Conservation (phyloP, 2,329 filamentous ascomycete genomes). For the Fusarium phyllophilum region DNA sequence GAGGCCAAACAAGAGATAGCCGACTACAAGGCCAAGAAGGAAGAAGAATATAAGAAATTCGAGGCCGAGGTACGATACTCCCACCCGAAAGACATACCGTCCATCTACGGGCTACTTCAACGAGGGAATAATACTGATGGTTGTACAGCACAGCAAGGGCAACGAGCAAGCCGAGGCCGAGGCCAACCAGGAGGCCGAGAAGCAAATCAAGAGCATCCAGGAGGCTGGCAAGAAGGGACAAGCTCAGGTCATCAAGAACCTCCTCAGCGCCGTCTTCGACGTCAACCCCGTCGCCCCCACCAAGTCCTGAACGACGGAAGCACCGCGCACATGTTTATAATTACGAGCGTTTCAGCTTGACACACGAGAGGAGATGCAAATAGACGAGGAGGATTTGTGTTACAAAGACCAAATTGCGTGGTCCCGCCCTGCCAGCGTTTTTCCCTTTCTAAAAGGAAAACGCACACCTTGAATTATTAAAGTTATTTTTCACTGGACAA, state of each 20-base stretch:
- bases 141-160: slow-evolving; percentile 83
- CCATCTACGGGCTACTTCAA: not conserved
- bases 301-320: slow-evolving; percentile 39
- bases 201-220: slow-evolving; percentile 84
- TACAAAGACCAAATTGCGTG: slow-evolving; percentile 32
- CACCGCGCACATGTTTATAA: slow-evolving; percentile 17
- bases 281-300: slow-evolving; percentile 74
- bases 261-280: slow-evolving; percentile 86
- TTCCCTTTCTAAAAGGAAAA: slow-evolving; percentile 6
- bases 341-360: slow-evolving; percentile 22
- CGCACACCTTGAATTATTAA: slow-evolving; percentile 39
- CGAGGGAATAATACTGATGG: slow-evolving; percentile 7
- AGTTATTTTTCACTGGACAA: slow-evolving; percentile 52
- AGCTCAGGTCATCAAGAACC: slow-evolving; percentile 80
- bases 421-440: slow-evolving; percentile 18
- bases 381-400: slow-evolving; percentile 26
- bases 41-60: slow-evolving; percentile 94
- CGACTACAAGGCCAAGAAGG: slow-evolving; percentile 88
- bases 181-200: slow-evolving; percentile 83
- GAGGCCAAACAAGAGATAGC: slow-evolving; percentile 99
- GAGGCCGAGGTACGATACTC: slow-evolving; percentile 71
- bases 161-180: slow-evolving; percentile 82
- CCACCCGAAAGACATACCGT: not conserved
- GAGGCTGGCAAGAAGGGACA: slow-evolving; percentile 82
- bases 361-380: slow-evolving; percentile 7